Conservation (phyloP, 257 asterid species). For the Catharanthus roseus region DNA sequence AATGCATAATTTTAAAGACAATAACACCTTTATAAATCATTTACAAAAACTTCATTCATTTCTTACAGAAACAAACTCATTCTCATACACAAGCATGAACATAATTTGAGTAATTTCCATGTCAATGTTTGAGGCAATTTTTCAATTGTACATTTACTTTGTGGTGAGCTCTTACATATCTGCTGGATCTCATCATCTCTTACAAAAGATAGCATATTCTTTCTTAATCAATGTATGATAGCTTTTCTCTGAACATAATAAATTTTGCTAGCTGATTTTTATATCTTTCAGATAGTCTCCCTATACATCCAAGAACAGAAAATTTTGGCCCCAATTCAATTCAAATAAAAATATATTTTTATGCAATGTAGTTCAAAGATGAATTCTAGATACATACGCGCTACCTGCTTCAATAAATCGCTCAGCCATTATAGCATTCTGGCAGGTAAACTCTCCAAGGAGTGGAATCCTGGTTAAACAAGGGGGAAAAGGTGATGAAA, state of each 20-base stretch:
- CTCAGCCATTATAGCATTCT: conserved; percentile 94
- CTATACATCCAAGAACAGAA: not conserved
- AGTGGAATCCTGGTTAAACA: conserved; percentile 65
- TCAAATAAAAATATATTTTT: conserved; percentile 10
- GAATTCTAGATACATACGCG: conserved; percentile 78
- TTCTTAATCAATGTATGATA: not conserved
- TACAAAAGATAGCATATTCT: not conserved
- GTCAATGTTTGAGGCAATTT: not conserved
- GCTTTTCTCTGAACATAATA: not conserved
- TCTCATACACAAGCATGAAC: too few species aligned
- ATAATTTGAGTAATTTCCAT: not conserved
- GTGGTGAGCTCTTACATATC: not conserved
- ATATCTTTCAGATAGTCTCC: not conserved
- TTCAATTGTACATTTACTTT: too few species aligned
- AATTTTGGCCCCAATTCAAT: not conserved
- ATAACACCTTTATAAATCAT: too few species aligned
- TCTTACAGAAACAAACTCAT: too few species aligned
- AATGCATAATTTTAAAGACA: too few species aligned
- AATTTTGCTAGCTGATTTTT: not conserved
- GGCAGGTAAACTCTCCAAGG: conserved; percentile 90
- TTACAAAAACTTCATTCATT: too few species aligned
- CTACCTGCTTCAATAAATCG: conserved; percentile 99
- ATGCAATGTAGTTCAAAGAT: conserved; percentile 13
- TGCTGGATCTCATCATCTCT: not conserved
- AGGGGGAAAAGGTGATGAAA: conserved; percentile 3